A percentile compares a stretch with the other conserved stretches of the same genome.
These are phyloP conservation scores for Lactarius trivialis DNA, from an alignment of 768 basidiomycete genomes.

Conservation along the genomic window DNA sequence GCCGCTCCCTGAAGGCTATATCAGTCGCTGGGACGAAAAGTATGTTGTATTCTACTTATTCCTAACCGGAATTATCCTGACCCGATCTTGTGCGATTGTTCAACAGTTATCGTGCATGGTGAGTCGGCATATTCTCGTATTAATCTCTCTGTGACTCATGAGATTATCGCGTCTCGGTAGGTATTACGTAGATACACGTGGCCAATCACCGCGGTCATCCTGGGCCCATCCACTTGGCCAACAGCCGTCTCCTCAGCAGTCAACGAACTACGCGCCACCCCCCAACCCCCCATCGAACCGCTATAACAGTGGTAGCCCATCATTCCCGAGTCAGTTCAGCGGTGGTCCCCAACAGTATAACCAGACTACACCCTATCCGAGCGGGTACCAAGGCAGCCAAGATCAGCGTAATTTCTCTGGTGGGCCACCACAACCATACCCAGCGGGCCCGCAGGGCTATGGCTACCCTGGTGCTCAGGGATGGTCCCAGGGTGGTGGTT, in stretches of 20 bases:
- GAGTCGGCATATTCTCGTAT: conserved; percentile 22
- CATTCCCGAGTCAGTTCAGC: conserved; percentile 25
- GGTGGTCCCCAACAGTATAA: conserved; percentile 5
- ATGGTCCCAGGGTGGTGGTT: conserved; percentile 12
- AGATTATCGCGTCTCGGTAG: conserved; percentile 32
- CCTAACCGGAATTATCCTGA: conserved; percentile 21
- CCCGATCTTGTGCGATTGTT: conserved; percentile 22
- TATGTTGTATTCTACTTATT: conserved; percentile 35
- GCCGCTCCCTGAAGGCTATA: conserved; percentile 61
- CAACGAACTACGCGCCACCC: conserved; percentile 30
- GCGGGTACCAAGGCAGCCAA: conserved; percentile 24
- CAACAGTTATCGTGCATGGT: conserved; percentile 62
- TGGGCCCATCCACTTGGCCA: conserved; percentile 70
- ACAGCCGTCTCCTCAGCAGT: conserved; percentile 33
- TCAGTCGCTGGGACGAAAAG: conserved; percentile 61
- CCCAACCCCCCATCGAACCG: conserved; percentile 41
- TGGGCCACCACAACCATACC: not conserved
- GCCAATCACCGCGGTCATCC: conserved; percentile 54
- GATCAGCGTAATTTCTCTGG: not conserved
- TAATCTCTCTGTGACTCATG: not conserved
- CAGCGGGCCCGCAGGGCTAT: not conserved
- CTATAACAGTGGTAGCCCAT: conserved; percentile 20
- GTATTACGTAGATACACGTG: conserved; percentile 71
- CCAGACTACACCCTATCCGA: conserved; percentile 22
- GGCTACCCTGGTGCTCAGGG: conserved; percentile 24